These are phyloP conservation scores for Xylariaceae sp. DNA, from an alignment of 2,329 filamentous ascomycete species.

Conservation along the genomic window DNA sequence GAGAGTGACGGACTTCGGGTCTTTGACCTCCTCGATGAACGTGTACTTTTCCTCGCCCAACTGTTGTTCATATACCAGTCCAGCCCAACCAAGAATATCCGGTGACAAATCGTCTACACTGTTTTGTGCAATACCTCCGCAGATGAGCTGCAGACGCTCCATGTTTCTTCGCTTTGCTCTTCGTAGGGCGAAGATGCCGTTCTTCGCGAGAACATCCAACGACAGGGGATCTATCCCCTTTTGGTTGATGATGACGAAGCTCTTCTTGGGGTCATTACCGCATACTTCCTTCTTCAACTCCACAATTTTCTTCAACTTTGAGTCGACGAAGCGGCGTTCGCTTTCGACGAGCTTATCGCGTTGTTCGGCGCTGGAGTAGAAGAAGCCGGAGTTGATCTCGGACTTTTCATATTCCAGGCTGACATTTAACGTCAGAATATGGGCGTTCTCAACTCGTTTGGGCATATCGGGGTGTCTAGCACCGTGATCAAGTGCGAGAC, in stretches of 20 bases:
- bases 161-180: slow-evolving; percentile 98
- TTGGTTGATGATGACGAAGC: slow-evolving; percentile 97
- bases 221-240: slow-evolving; percentile 98
- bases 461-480: slow-evolving; percentile 98
- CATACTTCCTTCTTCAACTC: slow-evolving; percentile 98
- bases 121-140: slow-evolving; percentile 88
- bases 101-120: slow-evolving; percentile 89
- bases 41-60: slow-evolving; percentile 99
- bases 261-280: slow-evolving; percentile 87
- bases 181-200: slow-evolving; percentile 90
- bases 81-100: slow-evolving; percentile 91
- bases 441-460: slow-evolving; percentile 91
- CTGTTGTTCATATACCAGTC: slow-evolving; percentile 93
- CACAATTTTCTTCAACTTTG: slow-evolving; percentile 95
- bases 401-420: slow-evolving; percentile 98
- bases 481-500: slow-evolving; percentile 89
- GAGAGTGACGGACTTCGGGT: slow-evolving; percentile 94
- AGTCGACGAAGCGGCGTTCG: slow-evolving; percentile 90
- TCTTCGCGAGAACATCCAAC: slow-evolving; percentile 94
- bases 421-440: slow-evolving; percentile 92
- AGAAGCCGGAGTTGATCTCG: slow-evolving; percentile 98
- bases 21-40: slow-evolving; percentile 97
- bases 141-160: slow-evolving; percentile 94
- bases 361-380: slow-evolving; percentile 96
- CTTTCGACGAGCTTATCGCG: slow-evolving; percentile 97